Percentiles rank a stretch among this genome's conserved stretches.
These are phyloP conservation scores for Carex kokanica DNA, from an alignment of 176 grass and related monocot species.

Conservation along the genomic window DNA sequence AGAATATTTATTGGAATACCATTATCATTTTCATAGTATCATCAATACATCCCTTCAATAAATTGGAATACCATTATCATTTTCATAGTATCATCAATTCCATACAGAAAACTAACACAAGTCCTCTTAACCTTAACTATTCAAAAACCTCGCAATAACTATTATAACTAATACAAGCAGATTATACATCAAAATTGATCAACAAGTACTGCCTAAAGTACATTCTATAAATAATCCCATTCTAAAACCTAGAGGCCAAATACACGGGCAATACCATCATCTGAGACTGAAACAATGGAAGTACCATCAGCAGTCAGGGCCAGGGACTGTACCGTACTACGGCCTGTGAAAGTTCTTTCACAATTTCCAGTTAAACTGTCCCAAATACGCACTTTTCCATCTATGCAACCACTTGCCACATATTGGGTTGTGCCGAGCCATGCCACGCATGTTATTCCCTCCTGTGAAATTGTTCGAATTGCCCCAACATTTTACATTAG, in stretches of 20 bases:
- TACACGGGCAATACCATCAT: constrained; percentile 47
- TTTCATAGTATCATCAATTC: background rate
- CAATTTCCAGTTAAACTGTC: constrained; percentile 69
- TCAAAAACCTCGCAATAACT: background rate
- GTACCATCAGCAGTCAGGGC: constrained; percentile 36
- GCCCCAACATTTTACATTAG: background rate
- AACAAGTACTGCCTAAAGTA: background rate
- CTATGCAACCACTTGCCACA: constrained; percentile 63
- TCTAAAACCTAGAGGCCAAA: constrained; percentile 48
- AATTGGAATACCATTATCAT: constrained; percentile 5
- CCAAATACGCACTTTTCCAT: constrained; percentile 79
- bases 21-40: too few relatives aligned
- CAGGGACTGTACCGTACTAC: constrained; percentile 65
- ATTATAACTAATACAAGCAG: background rate
- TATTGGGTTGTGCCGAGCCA: constrained; percentile 74
- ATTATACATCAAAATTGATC: background rate
- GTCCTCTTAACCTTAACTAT: background rate
- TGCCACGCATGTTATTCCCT: constrained; percentile 49
- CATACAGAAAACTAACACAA: background rate
- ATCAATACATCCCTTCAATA: background rate
- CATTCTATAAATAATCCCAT: background rate
- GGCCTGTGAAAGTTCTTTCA: constrained; percentile 40
- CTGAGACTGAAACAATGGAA: constrained; percentile 50
- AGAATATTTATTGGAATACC: too few relatives aligned
- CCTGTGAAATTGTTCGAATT: constrained; percentile 38